These are phyloP conservation scores for Pyrenophora graminea DNA, from an alignment of 2,329 filamentous ascomycete species.

Conservation along the genomic window DNA sequence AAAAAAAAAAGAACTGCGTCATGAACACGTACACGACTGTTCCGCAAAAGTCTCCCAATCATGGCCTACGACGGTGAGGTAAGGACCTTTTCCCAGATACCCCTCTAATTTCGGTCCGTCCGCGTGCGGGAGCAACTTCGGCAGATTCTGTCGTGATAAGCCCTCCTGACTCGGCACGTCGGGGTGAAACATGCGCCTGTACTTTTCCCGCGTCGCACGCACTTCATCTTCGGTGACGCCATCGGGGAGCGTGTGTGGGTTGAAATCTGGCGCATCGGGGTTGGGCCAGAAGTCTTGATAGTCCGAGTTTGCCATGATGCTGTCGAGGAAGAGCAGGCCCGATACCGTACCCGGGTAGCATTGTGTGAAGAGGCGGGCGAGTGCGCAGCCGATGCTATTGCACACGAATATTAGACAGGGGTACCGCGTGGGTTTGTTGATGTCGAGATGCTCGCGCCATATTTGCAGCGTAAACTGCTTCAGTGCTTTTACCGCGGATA, in stretches of 20 bases:
- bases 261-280: conserved; percentile 55
- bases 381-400: conserved; percentile 59
- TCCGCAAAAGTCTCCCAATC: conserved; percentile 58
- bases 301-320: conserved; percentile 62
- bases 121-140: conserved; percentile 50
- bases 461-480: conserved; percentile 52
- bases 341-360: conserved; percentile 52
- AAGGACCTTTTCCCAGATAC: conserved; percentile 44
- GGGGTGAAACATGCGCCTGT: conserved; percentile 54
- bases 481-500: conserved; percentile 52
- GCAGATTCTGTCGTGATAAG: conserved; percentile 54
- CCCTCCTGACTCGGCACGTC: conserved; percentile 56
- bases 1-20: background rate
- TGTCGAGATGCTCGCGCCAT: conserved; percentile 38
- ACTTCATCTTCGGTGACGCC: conserved; percentile 46
- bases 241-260: conserved; percentile 47
- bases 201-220: conserved; percentile 43
- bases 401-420: conserved; percentile 52
- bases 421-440: conserved; percentile 40
- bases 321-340: conserved; percentile 60
- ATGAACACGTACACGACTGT: conserved; percentile 44
- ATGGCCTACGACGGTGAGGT: conserved; percentile 58
- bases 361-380: conserved; percentile 58
- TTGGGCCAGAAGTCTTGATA: conserved; percentile 61
- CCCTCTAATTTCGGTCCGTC: conserved; percentile 50